Conservation (phyloP, 2,329 filamentous ascomycete genomes). For the Hawksworthiomyces lignivorus region DNA sequence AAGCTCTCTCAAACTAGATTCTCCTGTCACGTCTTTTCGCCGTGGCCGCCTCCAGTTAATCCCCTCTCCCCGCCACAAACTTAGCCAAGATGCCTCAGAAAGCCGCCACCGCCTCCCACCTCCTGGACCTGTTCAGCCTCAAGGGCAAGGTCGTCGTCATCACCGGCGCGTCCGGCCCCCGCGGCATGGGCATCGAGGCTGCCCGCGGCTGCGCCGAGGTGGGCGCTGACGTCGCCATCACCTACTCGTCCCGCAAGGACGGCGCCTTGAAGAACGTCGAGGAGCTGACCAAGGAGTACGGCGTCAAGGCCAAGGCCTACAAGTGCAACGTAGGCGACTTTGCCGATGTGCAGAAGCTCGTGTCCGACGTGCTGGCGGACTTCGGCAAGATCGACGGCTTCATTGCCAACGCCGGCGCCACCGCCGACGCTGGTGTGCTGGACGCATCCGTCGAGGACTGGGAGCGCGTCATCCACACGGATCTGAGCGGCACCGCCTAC, state of each 20-base stretch:
- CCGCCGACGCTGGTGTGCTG: slow-evolving; percentile 60
- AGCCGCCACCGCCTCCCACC: slow-evolving; percentile 48
- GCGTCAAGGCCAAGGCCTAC: slow-evolving; percentile 58
- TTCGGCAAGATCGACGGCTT: slow-evolving; percentile 73
- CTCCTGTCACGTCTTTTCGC: too few species aligned
- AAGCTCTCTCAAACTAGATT: too few species aligned
- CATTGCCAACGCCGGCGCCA: slow-evolving; percentile 69
- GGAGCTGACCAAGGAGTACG: slow-evolving; percentile 57
- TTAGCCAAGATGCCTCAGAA: slow-evolving; percentile 45
- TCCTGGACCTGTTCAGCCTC: slow-evolving; percentile 62
- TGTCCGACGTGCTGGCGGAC: slow-evolving; percentile 50
- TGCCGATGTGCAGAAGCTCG: slow-evolving; percentile 41
- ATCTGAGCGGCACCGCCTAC: slow-evolving; percentile 73
- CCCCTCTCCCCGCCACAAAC: too few species aligned
- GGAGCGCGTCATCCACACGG: slow-evolving; percentile 59
- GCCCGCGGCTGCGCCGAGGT: slow-evolving; percentile 64
- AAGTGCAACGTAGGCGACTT: slow-evolving; percentile 52
- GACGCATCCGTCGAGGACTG: slow-evolving; percentile 59
- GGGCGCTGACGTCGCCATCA: slow-evolving; percentile 63
- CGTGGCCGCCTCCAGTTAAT: too few species aligned
- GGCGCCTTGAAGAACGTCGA: slow-evolving; percentile 59
- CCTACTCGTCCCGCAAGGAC: slow-evolving; percentile 62
- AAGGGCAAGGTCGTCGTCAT: slow-evolving; percentile 67
- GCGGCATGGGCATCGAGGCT: slow-evolving; percentile 63
- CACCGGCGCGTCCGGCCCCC: slow-evolving; percentile 61